phyloP scores from a whole-genome alignment of 257 asterid genomes.

The Perilla frutescens region DNA sequence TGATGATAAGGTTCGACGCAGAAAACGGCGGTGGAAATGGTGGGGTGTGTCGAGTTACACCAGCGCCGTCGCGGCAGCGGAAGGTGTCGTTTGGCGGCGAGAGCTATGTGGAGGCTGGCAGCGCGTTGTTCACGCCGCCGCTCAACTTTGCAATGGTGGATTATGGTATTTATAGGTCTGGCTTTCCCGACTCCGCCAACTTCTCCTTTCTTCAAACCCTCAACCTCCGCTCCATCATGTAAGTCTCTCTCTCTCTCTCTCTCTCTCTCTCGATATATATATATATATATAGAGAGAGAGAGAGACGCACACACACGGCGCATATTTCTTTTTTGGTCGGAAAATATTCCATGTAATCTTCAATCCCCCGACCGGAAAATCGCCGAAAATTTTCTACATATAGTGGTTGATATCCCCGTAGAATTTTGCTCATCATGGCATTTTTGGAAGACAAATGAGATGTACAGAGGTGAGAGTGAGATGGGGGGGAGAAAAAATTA shows the following conservation, averaged over 20 bases:
- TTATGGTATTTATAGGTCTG: conserved; percentile 72
- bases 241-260: conserved; percentile 31
- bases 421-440: no score
- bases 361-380: no score
- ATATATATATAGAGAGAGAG: no score
- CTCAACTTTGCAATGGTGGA: conserved; percentile 84
- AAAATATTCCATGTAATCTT: no score
- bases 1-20: conserved; percentile 37
- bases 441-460: no score
- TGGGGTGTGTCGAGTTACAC: conserved; percentile 46
- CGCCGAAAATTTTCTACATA: no score
- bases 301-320: no score
- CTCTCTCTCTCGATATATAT: conserved; percentile 24
- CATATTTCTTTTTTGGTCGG: no score
- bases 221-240: conserved; percentile 76
- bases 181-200: conserved; percentile 73
- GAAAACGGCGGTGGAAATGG: conserved; percentile 38
- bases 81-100: conserved; percentile 44
- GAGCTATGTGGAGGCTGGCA: conserved; percentile 45
- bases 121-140: conserved; percentile 65
- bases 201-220: conserved; percentile 74
- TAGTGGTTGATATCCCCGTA: no score
- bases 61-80: conserved; percentile 37
- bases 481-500: no score
- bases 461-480: no score